A percentile compares a stretch with the other conserved stretches of the same genome.
Evolutionary conservation across 192 early-diverging fungal genomes (phyloP).

Genomic region (Coemansia sp.): DNA sequence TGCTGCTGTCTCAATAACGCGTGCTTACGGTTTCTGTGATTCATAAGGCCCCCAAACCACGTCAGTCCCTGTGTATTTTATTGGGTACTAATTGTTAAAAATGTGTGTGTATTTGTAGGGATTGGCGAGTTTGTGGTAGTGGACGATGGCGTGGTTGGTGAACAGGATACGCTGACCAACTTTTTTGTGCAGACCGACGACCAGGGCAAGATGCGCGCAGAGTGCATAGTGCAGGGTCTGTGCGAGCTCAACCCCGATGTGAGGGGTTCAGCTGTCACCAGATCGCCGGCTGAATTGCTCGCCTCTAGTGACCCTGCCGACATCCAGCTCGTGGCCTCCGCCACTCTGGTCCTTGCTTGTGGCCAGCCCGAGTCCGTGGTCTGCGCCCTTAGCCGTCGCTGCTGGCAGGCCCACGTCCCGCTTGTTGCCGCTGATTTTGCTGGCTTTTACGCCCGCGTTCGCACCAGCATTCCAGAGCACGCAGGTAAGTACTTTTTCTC

Average conservation of each 20-base stretch:
- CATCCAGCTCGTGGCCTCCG: conserved; percentile 61
- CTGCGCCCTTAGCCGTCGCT: conserved; percentile 62
- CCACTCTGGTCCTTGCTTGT: conserved; percentile 76
- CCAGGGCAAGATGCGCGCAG: conserved; percentile 68
- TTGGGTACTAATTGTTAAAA: background rate
- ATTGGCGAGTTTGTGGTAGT: conserved; percentile 88
- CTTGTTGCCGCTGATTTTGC: conserved; percentile 70
- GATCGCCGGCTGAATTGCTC: conserved; percentile 65
- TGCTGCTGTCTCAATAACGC: conserved; percentile 5
- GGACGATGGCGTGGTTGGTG: conserved; percentile 69
- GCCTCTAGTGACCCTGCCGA: conserved; percentile 65
- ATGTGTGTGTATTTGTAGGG: conserved; percentile 56
- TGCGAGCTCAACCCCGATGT: conserved; percentile 91
- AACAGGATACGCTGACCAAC: conserved; percentile 79
- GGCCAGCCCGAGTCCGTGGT: conserved; percentile 61
- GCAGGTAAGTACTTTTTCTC: conserved; percentile 60
- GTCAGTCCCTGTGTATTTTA: background rate
- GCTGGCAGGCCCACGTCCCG: conserved; percentile 65
- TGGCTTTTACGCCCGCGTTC: conserved; percentile 78
- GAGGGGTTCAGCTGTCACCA: conserved; percentile 59
- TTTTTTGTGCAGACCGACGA: conserved; percentile 83
- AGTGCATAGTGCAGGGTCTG: conserved; percentile 66
- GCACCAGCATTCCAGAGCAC: conserved; percentile 78
- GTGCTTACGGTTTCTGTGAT: background rate
- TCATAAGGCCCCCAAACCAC: background rate